Evolutionary conservation across 345 rosid genomes (phyloP).

Genomic region (Heritiera littoralis): DNA sequence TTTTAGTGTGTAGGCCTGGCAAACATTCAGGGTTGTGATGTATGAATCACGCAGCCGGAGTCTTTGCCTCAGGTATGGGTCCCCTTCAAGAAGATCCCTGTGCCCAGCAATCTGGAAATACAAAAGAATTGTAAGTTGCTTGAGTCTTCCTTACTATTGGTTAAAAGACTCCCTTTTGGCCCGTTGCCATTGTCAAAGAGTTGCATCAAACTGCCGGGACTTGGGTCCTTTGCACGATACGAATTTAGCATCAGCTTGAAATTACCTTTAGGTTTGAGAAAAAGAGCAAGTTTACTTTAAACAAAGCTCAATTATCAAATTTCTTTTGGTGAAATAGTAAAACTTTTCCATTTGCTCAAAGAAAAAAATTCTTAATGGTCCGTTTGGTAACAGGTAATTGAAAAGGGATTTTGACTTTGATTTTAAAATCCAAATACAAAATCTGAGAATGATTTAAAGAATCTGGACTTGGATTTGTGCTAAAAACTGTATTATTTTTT

Average conservation of each 20-base stretch:
- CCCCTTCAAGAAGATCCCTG: constrained; percentile 93
- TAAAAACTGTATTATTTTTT: not conserved
- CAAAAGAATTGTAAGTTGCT: not conserved
- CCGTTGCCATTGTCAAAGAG: not conserved
- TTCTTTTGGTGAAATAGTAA: not conserved
- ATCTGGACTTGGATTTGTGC: not conserved
- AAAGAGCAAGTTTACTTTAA: not conserved
- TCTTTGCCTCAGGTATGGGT: constrained; percentile 92
- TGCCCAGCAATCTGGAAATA: constrained; percentile 82
- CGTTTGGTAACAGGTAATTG: not conserved
- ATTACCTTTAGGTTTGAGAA: not conserved
- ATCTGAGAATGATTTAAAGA: not conserved
- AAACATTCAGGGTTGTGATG: constrained; percentile 92
- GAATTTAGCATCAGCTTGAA: not conserved
- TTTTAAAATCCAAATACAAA: not conserved
- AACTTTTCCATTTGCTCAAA: not conserved
- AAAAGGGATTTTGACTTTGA: not conserved
- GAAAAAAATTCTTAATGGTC: not conserved
- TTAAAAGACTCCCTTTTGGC: not conserved
- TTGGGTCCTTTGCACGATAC: not conserved
- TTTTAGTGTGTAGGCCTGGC: constrained; percentile 95
- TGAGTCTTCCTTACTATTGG: not conserved
- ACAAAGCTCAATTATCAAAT: not conserved
- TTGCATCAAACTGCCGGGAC: not conserved
- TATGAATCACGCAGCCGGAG: constrained; percentile 90